Evolutionary conservation across 345 rosid genomes (phyloP).

Genomic region (Toxicodendron radicans): DNA sequence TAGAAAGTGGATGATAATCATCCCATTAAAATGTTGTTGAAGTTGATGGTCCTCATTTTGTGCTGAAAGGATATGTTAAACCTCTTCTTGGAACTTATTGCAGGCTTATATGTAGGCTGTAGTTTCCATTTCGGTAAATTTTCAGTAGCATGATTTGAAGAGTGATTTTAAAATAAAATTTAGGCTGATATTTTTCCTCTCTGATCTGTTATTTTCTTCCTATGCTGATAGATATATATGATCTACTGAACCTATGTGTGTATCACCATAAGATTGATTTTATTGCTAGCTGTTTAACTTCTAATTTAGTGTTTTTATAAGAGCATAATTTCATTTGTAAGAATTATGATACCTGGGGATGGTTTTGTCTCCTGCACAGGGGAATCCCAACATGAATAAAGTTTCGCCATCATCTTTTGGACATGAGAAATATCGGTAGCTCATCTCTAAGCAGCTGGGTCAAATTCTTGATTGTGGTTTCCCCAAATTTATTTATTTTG

Average conservation of each 20-base stretch:
- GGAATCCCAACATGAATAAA: no score
- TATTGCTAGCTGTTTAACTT: background rate
- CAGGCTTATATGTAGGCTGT: conserved; percentile 15
- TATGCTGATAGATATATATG: no score
- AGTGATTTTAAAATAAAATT: background rate
- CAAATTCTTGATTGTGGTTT: background rate
- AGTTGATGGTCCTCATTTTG: background rate
- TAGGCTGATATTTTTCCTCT: background rate
- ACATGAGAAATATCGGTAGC: no score
- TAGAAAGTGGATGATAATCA: conserved; percentile 19
- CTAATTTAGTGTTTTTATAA: background rate
- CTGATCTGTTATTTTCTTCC: background rate
- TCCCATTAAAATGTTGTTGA: conserved; percentile 9
- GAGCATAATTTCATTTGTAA: background rate
- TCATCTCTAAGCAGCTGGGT: no score
- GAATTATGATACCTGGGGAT: no score
- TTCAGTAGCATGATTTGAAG: background rate
- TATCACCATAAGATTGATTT: no score
- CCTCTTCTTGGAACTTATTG: conserved; percentile 8
- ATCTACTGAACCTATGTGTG: no score
- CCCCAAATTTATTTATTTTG: background rate
- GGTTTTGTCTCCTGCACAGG: no score
- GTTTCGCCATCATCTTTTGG: no score
- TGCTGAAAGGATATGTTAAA: conserved; percentile 16
- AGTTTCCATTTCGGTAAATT: conserved; percentile 9